These are phyloP conservation scores for Monosporascus ibericus DNA, from an alignment of 2,329 filamentous ascomycete species.

Conservation along the genomic window DNA sequence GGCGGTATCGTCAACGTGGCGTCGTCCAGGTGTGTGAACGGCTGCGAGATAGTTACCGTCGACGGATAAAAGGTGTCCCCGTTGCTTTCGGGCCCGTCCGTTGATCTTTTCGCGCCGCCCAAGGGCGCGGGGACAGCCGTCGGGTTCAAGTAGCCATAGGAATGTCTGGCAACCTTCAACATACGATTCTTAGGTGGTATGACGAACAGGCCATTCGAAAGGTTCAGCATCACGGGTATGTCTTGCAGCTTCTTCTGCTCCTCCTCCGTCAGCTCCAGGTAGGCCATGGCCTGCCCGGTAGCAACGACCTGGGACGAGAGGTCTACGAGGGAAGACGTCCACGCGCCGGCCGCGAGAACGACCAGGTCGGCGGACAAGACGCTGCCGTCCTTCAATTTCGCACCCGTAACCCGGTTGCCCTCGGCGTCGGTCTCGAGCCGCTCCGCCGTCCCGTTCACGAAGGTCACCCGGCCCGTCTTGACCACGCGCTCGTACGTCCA, in stretches of 20 bases:
- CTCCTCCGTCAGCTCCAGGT: constrained; percentile 64
- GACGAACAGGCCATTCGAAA: constrained; percentile 66
- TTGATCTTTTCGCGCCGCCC: constrained; percentile 11
- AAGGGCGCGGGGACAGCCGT: constrained; percentile 24
- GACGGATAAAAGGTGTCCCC: neutral
- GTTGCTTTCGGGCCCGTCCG: constrained; percentile 2
- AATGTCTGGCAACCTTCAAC: constrained; percentile 67
- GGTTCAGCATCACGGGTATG: constrained; percentile 68
- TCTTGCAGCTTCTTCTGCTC: constrained; percentile 61
- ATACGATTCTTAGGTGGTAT: constrained; percentile 58
- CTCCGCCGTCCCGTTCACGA: constrained; percentile 44
- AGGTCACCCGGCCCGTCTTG: constrained; percentile 48
- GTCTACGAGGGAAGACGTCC: constrained; percentile 74
- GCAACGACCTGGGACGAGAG: constrained; percentile 69
- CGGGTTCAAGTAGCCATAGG: constrained; percentile 60
- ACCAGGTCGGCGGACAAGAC: constrained; percentile 62
- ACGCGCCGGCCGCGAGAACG: constrained; percentile 79
- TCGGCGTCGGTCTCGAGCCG: constrained; percentile 32
- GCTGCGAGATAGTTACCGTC: constrained; percentile 28
- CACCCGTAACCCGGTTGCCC: constrained; percentile 47
- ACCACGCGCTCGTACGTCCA: constrained; percentile 53
- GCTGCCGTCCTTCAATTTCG: constrained; percentile 42
- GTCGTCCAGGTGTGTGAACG: constrained; percentile 44
- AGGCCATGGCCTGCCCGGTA: constrained; percentile 76
- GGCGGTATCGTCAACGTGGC: constrained; percentile 43